phyloP scores from a whole-genome alignment of 2,329 filamentous ascomycete species.

The Penicillium sp. region DNA sequence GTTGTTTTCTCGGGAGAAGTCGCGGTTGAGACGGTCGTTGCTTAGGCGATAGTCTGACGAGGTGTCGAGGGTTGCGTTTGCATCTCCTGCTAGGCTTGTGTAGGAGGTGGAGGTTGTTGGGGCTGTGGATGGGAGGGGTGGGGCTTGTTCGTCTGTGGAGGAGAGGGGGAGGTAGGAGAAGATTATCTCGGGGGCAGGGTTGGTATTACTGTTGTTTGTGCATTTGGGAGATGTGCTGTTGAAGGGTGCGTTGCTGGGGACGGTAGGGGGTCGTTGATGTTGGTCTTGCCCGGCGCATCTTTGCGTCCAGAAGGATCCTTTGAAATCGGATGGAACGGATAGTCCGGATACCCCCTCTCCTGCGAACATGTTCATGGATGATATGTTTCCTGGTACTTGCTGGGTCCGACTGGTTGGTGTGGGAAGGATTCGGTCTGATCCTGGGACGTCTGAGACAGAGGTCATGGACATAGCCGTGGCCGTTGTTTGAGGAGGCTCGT shows the following conservation, averaged over 20 bases:
- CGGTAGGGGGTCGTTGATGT: constrained; percentile 17
- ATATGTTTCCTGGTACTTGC: constrained; percentile 17
- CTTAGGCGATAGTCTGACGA: constrained; percentile 24
- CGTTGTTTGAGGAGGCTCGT: constrained; percentile 32
- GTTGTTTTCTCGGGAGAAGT: constrained; percentile 24
- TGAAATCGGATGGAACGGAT: constrained; percentile 24
- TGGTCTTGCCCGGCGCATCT: constrained; percentile 9
- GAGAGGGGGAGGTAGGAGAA: constrained; percentile 36
- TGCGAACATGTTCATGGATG: constrained; percentile 16
- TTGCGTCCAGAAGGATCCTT: constrained; percentile 20
- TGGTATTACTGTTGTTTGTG: constrained; percentile 16
- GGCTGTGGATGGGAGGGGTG: constrained; percentile 7
- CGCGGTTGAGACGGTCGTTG: constrained; percentile 19
- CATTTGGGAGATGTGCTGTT: constrained; percentile 21
- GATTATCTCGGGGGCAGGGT: constrained; percentile 31
- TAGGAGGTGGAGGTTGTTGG: constrained; percentile 14
- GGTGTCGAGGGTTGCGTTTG: constrained; percentile 22
- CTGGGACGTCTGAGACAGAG: constrained; percentile 23
- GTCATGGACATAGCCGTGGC: constrained; percentile 9
- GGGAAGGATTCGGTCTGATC: constrained; percentile 41
- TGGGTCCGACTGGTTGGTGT: constrained; percentile 33
- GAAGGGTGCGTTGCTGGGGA: constrained; percentile 26
- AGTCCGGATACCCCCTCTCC: constrained; percentile 25
- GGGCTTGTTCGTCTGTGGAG: constrained; percentile 12
- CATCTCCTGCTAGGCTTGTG: constrained; percentile 11